Evolutionary conservation across 2,329 filamentous ascomycete genomes (phyloP), one percentile per base, ranked within the genome.

Genomic region (Calonectria ilicicola): DNA sequence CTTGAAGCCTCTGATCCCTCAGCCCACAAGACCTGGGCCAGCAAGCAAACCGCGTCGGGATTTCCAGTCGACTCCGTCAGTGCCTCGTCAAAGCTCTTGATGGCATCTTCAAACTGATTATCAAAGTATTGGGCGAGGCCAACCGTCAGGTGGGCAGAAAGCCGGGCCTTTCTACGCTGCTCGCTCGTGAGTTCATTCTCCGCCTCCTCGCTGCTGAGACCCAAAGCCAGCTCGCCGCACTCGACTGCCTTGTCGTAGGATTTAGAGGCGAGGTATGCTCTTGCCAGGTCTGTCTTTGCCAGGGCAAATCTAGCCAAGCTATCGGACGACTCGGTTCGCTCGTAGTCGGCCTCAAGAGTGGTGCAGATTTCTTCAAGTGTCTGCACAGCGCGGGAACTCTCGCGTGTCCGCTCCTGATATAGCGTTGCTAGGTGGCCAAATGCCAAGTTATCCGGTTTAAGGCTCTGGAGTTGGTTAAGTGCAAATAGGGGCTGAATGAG

Each of bases 1-100:
- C 93, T 91, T 68, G 96, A 94, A 1, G 92, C 89, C 8, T 93
- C 91, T 0, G 92, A 91, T 10, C 94, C 95, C 75, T 95, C 95
- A 0, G 96, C 96, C 96, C 97, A 99, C 0, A 98, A 89, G 0
- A 98, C 94, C 83, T 98, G 95, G 0, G 96, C 94, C 15, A 98
- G 88, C 15, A 98, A 88, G 80, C 96, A 98, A 0, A 95, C 92
- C 1, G 96, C 93, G 80, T 98, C 95, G 0, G 96, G 93, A 73
- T 95, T 92, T 44, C 90, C 90, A 35, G 90, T 86, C 1, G 94
- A 95, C 81, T 98, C 95, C 69, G 92, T 88, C 9, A 98, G 87
- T 0, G 95, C 95, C 3, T 91, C 88, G 75, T 95, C 91, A 83
- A 99, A 98, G 84, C 93, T 95, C 14, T 89, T 87, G 29, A 98